A percentile compares a stretch with the other conserved stretches of the same genome.
These are phyloP conservation scores for Strobilomyces dryophilus DNA, from an alignment of 768 basidiomycete species.

Conservation along the genomic window DNA sequence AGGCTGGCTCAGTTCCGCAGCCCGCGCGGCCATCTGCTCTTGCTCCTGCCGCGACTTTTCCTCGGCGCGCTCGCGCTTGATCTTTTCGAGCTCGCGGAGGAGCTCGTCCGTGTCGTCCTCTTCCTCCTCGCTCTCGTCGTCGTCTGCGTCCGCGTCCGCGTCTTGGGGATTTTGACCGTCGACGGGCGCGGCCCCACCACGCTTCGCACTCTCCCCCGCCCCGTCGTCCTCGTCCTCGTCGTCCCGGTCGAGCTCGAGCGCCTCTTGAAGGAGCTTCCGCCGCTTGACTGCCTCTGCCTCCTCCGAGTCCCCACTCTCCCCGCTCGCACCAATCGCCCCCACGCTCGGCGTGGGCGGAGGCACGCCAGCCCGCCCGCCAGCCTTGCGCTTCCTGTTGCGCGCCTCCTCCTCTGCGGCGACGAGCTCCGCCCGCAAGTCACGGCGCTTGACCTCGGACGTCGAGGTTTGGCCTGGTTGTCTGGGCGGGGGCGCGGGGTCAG, in stretches of 20 bases:
- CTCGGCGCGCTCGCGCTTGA: conserved; percentile 92
- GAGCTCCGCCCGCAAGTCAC: conserved; percentile 81
- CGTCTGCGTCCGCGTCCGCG: conserved; percentile 24
- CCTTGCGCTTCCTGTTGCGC: conserved; percentile 87
- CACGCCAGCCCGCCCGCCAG: conserved; percentile 55
- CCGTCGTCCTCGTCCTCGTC: conserved; percentile 61
- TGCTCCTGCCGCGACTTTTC: conserved; percentile 82
- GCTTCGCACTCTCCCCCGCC: conserved; percentile 45
- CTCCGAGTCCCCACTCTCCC: too few species aligned
- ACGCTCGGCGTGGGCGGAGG: too few species aligned
- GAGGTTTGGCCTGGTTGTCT: conserved; percentile 93
- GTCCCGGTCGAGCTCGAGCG: conserved; percentile 84
- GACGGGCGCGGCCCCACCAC: conserved; percentile 43
- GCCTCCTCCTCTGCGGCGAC: conserved; percentile 85
- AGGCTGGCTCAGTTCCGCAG: conserved; percentile 73
- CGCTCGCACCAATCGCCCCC: too few species aligned
- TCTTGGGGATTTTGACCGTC: too few species aligned
- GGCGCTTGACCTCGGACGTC: conserved; percentile 64
- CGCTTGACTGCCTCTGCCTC: conserved; percentile 74
- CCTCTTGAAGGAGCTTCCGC: conserved; percentile 83
- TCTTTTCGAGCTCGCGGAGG: conserved; percentile 95
- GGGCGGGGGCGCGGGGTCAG: not conserved
- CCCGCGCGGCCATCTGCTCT: conserved; percentile 60
- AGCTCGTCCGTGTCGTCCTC: conserved; percentile 76
- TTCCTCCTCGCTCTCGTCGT: conserved; percentile 62